Base-by-base conservation (phyloP, 2,329 filamentous ascomycete species). In the Phyllosticta citribraziliensis region DNA sequence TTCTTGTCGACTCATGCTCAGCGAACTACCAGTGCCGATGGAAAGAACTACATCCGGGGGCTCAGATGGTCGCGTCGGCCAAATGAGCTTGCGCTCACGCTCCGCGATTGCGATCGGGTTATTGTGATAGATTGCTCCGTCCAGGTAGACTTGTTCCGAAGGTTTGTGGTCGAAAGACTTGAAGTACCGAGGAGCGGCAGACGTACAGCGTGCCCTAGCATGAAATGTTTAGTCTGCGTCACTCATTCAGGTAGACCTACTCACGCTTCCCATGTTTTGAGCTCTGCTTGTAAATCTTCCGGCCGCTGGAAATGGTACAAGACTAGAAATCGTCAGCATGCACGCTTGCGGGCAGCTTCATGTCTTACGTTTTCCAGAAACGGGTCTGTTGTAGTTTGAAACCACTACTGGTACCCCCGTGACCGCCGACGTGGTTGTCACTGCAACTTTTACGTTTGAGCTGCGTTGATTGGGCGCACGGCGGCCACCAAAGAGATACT, bases 41-140 rank as follows among this genome's bases (percentile, higher is more conserved):
- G 65, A 67, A n/a, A 68, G 30, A 10, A 70, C 47, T 8, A 75
- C 66, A 67, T 60, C 74, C 65, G 58, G 71, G 64, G 65, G 71
- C 67, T 70, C 69, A 2, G 62, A 61, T 12, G 47, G 56, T 3
- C 33, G 25, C 11, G 67, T 60, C 3, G 63, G 64, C 69, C 69
- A 76, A 11, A 76, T 68, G 0, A 72, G 69, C 65, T 75, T 77
- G 4, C 75, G 69, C 53, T 82, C 80, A 55, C 74, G 69, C 57
- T 82, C 76, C 2, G 81, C 80, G 63, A 82, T 73, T 5, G 71
- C 69, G 22, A 80, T 75, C 2, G 80, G 81, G 52, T 83, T 83
- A 63, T 79, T 78, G 68, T 78, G 76, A 11, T 76, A 75, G 0
- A 81, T 68, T 2, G 75, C 79, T 2, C 79, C 80, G 61, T 82